These are phyloP conservation scores for Coelastrella sp. DNA, from an alignment of 139 green algal species.

Conservation along the genomic window DNA sequence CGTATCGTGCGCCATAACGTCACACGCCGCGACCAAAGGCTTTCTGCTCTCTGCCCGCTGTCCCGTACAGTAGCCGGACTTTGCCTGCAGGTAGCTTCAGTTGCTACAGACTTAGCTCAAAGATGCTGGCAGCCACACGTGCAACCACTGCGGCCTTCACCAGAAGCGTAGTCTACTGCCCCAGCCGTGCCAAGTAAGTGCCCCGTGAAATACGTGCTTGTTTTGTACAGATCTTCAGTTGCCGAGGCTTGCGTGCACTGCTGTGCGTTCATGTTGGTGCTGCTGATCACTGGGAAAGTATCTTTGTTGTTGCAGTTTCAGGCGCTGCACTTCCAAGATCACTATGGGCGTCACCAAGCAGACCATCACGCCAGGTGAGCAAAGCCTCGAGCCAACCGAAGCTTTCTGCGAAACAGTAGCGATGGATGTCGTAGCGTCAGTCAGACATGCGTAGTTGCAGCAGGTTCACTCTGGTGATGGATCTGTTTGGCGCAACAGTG, in stretches of 20 bases:
- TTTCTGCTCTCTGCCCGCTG: neutral
- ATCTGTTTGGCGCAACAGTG: no score
- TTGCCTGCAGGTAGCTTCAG: neutral
- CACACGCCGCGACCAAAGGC: neutral
- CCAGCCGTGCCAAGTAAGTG: conserved; percentile 14
- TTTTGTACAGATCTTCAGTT: neutral
- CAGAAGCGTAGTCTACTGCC: neutral
- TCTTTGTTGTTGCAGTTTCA: conserved; percentile 8
- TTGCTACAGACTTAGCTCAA: neutral
- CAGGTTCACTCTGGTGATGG: no score
- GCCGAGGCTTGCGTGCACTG: neutral
- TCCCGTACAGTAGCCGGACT: no score
- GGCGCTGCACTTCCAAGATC: conserved; percentile 30
- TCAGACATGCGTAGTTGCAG: neutral
- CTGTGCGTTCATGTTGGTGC: neutral
- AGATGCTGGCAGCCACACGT: neutral
- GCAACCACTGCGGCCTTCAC: conserved; percentile 5
- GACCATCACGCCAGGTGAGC: neutral
- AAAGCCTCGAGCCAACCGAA: neutral
- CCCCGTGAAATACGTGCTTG: neutral
- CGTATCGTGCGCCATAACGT: no score
- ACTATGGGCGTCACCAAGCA: conserved; percentile 47
- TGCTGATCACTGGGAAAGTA: neutral
- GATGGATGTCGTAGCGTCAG: conserved; percentile 28
- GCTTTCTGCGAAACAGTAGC: no score